phyloP scores from a whole-genome alignment of 2,329 filamentous ascomycete genomes.

The Hypoxylon sp. region DNA sequence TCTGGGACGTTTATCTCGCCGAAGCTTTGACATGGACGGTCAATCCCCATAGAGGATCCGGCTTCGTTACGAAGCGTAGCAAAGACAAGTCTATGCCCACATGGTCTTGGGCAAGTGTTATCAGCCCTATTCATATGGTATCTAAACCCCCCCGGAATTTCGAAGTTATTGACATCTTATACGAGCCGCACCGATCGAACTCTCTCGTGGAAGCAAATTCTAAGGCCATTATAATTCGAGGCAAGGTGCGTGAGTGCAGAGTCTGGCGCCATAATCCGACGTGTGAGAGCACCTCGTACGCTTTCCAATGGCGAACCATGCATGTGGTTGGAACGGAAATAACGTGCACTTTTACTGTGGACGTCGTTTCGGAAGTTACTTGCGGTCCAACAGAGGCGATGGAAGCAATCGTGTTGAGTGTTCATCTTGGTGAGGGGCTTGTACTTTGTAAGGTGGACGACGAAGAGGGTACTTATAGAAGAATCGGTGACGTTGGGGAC shows the following conservation, averaged over 20 bases:
- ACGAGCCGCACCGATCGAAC: neutral
- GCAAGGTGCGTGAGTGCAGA: slow-evolving; percentile 5
- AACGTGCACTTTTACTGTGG: neutral
- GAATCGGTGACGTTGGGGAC: neutral
- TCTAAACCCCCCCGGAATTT: neutral
- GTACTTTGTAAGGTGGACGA: neutral
- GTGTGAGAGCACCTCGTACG: neutral
- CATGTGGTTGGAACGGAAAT: neutral
- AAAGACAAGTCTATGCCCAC: neutral
- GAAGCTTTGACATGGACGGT: neutral
- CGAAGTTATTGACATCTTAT: neutral
- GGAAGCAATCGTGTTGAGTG: neutral
- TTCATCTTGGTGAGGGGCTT: neutral
- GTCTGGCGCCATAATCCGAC: neutral
- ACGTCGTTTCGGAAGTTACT: neutral
- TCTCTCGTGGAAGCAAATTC: slow-evolving; percentile 1
- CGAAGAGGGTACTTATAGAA: neutral
- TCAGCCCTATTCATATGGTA: neutral
- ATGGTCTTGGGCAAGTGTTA: slow-evolving; percentile 15
- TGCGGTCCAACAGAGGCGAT: neutral
- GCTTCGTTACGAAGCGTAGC: neutral
- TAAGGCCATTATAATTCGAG: neutral
- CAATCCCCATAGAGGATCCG: neutral
- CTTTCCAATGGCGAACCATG: no score
- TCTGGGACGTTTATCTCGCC: neutral